Evolutionary conservation across 805 yeast species (phyloP).

Genomic region (Yamadazyma nakazawae): DNA sequence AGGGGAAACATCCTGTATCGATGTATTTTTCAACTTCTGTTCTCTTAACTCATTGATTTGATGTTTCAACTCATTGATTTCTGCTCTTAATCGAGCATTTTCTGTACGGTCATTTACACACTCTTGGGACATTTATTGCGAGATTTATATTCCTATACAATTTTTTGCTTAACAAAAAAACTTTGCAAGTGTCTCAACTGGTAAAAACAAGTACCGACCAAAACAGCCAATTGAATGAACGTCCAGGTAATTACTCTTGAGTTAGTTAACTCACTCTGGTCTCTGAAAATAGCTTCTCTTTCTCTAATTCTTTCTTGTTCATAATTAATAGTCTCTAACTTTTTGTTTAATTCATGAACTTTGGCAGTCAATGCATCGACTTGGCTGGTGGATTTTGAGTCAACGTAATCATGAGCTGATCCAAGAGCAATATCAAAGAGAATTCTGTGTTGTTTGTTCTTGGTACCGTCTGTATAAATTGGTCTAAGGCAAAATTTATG

Average conservation of each 20-base stretch:
- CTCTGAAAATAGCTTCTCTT: conserved; percentile 74
- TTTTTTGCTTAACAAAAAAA: conserved; percentile 85
- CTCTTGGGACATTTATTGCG: background rate
- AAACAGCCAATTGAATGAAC: conserved; percentile 62
- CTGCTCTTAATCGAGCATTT: background rate
- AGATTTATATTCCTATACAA: conserved; percentile 36
- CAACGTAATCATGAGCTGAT: conserved; percentile 58
- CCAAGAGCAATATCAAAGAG: conserved; percentile 71
- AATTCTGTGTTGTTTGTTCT: conserved; percentile 54
- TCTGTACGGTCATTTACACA: background rate
- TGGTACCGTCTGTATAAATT: conserved; percentile 63
- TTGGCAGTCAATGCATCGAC: conserved; percentile 39
- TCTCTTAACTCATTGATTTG: no score
- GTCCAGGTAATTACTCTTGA: conserved; percentile 72
- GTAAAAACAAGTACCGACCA: conserved; percentile 66
- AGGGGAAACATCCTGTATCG: background rate
- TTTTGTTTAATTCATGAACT: conserved; percentile 36
- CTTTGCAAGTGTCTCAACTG: conserved; percentile 75
- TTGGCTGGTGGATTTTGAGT: conserved; percentile 56
- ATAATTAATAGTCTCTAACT: conserved; percentile 39
- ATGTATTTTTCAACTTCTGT: no score
- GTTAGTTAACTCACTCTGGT: conserved; percentile 74
- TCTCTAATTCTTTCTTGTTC: conserved; percentile 59
- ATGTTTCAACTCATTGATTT: background rate
- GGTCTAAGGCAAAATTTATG: conserved; percentile 74